Evolutionary conservation across 169 alveolate species (phyloP).

Genomic region (Eimeria maxima): DNA sequence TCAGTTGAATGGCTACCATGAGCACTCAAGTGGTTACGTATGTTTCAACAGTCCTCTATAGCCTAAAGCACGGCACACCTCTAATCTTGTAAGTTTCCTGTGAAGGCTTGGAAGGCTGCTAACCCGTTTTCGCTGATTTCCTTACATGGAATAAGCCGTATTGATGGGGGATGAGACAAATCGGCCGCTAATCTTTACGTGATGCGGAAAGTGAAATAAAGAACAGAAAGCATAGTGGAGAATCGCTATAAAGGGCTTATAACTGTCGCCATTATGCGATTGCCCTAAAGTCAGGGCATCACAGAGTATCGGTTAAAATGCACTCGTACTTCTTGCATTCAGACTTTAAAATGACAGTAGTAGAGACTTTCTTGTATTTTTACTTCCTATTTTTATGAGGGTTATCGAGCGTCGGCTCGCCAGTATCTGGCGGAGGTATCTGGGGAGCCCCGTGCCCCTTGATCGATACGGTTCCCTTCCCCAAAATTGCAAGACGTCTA

Average conservation of each 20-base stretch:
- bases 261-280: background rate
- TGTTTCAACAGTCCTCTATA: background rate
- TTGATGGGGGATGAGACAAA: background rate
- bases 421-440: background rate
- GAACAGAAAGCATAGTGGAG: background rate
- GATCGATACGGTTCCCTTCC: conserved; percentile 12
- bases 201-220: background rate
- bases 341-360: background rate
- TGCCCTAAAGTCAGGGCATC: background rate
- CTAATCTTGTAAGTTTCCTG: background rate
- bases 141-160: background rate
- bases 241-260: background rate
- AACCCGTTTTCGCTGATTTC: background rate
- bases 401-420: background rate
- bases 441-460: conserved; percentile 6
- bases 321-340: background rate
- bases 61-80: background rate
- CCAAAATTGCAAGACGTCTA: background rate
- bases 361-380: background rate
- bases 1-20: no score
- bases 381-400: background rate
- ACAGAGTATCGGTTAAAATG: no score
- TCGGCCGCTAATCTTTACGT: no score
- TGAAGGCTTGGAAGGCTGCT: background rate
- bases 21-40: no score